Evolutionary conservation across 2,329 filamentous ascomycete species (phyloP).

Genomic region (Pseudophaeomoniella oleicola): DNA sequence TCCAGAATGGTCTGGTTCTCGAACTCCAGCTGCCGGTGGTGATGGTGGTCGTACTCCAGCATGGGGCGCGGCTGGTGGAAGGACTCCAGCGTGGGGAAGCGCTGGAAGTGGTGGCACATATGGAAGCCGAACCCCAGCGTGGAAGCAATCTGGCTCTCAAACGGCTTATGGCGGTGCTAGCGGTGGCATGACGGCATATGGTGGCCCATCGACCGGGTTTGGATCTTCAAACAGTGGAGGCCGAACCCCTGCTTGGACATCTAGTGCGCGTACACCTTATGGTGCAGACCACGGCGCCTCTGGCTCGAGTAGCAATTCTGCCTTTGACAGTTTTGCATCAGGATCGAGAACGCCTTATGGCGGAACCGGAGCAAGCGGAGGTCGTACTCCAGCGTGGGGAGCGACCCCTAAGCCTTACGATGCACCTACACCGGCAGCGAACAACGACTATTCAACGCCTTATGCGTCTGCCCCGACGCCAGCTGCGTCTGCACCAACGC

Average conservation of each 20-base stretch:
- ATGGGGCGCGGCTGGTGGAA: constrained; percentile 46
- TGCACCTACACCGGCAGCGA: constrained; percentile 57
- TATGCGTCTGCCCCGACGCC: constrained; percentile 49
- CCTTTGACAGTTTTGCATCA: constrained; percentile 52
- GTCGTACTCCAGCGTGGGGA: constrained; percentile 30
- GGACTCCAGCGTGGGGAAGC: constrained; percentile 19
- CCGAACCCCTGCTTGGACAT: constrained; percentile 65
- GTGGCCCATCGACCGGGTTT: constrained; percentile 30
- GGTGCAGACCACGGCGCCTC: constrained; percentile 27
- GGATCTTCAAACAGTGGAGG: constrained; percentile 32
- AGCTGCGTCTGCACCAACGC: constrained; percentile 51
- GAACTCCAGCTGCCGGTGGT: constrained; percentile 49
- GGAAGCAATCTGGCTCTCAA: constrained; percentile 40
- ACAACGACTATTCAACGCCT: constrained; percentile 23
- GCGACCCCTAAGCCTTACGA: constrained; percentile 41
- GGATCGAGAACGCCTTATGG: constrained; percentile 64
- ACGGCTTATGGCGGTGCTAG: constrained; percentile 41
- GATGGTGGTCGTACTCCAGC: constrained; percentile 59
- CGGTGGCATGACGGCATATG: constrained; percentile 66
- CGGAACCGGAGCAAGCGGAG: constrained; percentile 35
- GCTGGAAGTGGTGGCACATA: constrained; percentile 9
- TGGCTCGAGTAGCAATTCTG: constrained; percentile 51
- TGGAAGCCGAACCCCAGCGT: constrained; percentile 34
- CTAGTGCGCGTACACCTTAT: constrained; percentile 57
- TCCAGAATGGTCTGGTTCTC: constrained; percentile 32